Base-by-base conservation (phyloP, 345 rosid genomes). In the Murraya paniculata region DNA sequence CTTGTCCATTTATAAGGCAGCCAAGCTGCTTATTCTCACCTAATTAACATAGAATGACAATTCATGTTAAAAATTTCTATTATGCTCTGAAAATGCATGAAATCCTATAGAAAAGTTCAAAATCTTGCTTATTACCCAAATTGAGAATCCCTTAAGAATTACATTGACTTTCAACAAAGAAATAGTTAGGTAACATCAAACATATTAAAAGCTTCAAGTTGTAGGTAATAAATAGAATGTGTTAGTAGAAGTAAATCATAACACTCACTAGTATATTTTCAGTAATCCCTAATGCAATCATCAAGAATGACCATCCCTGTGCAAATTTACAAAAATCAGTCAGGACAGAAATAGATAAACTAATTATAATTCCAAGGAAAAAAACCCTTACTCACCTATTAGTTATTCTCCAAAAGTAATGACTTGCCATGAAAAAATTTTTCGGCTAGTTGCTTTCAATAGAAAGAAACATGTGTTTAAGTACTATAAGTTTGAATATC, bases 11-110 rank as follows among this genome's bases (percentile, higher is more conserved):
- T 98, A 97, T 73, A 94, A 83, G 80, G 97, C 98, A 88, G 99
- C 99, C 99, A 81, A 92, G 98, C 98, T 97, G 86, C 99, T 97
- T 82, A 93, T 81, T 81, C 90, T 92, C 81, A 97, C 92, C 99
- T 97, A 88, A 75, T 84, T 73, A 77, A 74, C 14, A 78, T 1
- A 73, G 14, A 22, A 77, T 72, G 68, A n/a, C 21, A 64, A 71
- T 24, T 73, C 41, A 45, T 18, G 55, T 57, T 77, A 72, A 64
- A 58, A 30, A 57, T 41, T 60, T 71, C 69, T 50, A 64, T 79
- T 21, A 73, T 38, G 68, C 35, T 74, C 35, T 22, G 72, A 45
- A 77, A 74, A 73, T 25, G 66, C 41, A 83, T 4, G 30, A 67
- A 22, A 68, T 41, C 58, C n/a, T 18, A 36, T 18, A 3, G 5